Base-by-base conservation (phyloP, 345 rosid genomes). In the Citropsis articulata region DNA sequence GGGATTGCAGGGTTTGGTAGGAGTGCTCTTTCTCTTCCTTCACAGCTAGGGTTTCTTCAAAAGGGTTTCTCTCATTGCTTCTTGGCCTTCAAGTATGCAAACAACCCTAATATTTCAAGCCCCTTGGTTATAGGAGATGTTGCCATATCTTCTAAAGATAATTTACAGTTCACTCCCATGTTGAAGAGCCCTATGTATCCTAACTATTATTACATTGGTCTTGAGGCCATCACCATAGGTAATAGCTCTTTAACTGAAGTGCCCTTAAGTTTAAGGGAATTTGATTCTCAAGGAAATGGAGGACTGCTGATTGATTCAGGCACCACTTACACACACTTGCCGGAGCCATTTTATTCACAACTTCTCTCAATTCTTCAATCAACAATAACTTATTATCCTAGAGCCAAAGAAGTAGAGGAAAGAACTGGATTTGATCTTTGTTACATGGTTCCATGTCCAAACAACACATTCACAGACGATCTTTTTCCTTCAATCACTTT, bases 1-100 rank as follows among this genome's bases (percentile, higher is more conserved):
- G 98, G 98, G 42, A 89, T 94, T 72, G 95, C 91, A 18, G 98
- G 97, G 74, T 94, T 94, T 83, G 97, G 97, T 30, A 91, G 85
- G 83, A 97, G 98, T 22, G n/a, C 81, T 19, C 93, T 94, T 35
- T 91, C 95, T 24, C 65, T 93, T 33, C 94, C 97, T 36, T 89
- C 95, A 1, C 97, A 93, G 27, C 73, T 94, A 71, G 98, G 98
- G 79, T 83, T 93, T 77, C 86, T 86, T 77, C 81, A 82, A 53
- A 94, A 85, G 81, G 94, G 93, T 4, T 94, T 94, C 81, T 89
- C 97, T 66, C 95, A 93, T 60, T 93, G 97, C 78, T 94, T 94
- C 91, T 87, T 93, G 83, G 77, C 91, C 55, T 94, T 93, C 87
- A 94, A 88, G 83, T 93, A 88, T 85, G 92, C 88, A 55, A 89